These are phyloP conservation scores for Scenedesmus sp. DNA, from an alignment of 163 green algal genomes.

Conservation along the genomic window DNA sequence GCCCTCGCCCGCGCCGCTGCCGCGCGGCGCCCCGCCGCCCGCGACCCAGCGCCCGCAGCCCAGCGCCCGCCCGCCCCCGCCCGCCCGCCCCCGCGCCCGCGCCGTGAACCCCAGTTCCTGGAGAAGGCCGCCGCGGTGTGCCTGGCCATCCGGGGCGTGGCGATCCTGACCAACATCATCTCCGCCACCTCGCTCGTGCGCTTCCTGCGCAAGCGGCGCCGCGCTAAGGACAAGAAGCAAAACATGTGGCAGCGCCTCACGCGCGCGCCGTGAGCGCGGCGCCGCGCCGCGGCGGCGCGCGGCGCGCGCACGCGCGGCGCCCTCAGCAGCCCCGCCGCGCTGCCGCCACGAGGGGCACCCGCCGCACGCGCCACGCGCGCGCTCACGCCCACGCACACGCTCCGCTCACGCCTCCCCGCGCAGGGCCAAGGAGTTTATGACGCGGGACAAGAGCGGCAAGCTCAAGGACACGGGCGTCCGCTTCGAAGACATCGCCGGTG, in stretches of 20 bases:
- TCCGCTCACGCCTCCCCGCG: no score
- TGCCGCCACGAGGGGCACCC: no score
- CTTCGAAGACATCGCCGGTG: slow-evolving; percentile 52
- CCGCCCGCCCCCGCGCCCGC: no score
- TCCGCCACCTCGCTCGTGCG: slow-evolving; percentile 40
- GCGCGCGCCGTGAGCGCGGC: slow-evolving; percentile 37
- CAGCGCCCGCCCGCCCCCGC: no score
- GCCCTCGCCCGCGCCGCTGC: no score
- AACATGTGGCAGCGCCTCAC: slow-evolving; percentile 68
- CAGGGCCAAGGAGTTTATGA: slow-evolving; percentile 49
- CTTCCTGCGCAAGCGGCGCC: slow-evolving; percentile 49
- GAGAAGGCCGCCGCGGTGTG: slow-evolving; percentile 59
- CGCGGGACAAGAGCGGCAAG: slow-evolving; percentile 61
- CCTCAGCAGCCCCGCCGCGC: neutral
- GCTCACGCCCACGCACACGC: no score
- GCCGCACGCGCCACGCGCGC: no score
- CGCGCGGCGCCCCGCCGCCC: no score
- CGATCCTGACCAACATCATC: slow-evolving; percentile 43
- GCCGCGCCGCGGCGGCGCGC: neutral
- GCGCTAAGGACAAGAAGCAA: slow-evolving; percentile 57
- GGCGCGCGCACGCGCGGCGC: neutral
- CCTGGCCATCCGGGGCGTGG: slow-evolving; percentile 47
- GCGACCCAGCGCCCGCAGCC: no score
- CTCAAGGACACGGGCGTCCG: slow-evolving; percentile 65
- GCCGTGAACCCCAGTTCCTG: slow-evolving; percentile 55